Evolutionary conservation across 345 rosid species (phyloP), one percentile per base, ranked within the genome.

Genomic region (Aethionema arabicum): DNA sequence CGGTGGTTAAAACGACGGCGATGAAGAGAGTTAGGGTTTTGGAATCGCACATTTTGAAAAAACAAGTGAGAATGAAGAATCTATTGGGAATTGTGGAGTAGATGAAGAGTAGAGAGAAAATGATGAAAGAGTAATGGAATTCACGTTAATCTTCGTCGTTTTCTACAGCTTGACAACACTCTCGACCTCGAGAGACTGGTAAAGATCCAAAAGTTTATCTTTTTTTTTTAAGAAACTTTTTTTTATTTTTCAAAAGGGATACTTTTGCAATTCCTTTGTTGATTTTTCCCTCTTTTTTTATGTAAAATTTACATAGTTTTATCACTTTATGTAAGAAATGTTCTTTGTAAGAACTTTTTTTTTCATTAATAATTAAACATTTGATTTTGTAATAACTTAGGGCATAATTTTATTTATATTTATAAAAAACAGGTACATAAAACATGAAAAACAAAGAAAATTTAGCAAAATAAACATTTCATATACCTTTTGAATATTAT

Each of bases 1-100:
- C 14, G 56, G 42, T 27, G 11, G 51, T 11, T 40, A 64, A 14
- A 58, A 45, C 8, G 3, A 31, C 30, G 43, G 8, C 14, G 42
- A 44, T 2, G 59, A 62, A 32, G 75, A 59, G 51, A 4, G 56
- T 45, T 72, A 72, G 71, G 71, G 71, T 59, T 72, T 65, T 48
- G 3, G 32, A 3, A 31, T 8, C 7, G 27, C 1, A 41, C 75
- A 71, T 65, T 65, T 65, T 44, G 27, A 21, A 21, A 21, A 21
- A 21, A 21, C 27, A 21, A 21, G 27, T 21, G 2, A 21, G 27
- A 21, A 21, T 31, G 3, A 11, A 6, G 30, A 31, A 6, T 31
- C 44, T 37, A 6, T 29, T 13, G 52, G 49, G 44, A 64, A 7
- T 21, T 41, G 45, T 11, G 44, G 32, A 67, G 55, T 21, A 2